Conservation (phyloP, 306 rosid species). For the Malus asiatica region DNA sequence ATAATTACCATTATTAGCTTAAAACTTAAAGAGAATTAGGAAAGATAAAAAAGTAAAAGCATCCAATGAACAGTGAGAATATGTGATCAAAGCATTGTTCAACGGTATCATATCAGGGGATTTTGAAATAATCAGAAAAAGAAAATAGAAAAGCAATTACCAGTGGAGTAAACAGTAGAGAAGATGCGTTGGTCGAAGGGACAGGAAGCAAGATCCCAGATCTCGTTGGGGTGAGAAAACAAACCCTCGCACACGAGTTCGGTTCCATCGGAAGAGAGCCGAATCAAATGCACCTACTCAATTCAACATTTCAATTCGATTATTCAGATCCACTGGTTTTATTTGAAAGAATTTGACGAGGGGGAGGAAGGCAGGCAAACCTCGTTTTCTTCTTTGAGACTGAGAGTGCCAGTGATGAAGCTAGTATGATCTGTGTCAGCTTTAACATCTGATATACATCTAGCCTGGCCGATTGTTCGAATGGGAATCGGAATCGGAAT, state of each 20-base stretch:
- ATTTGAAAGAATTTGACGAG: not conserved
- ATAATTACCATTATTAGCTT: not conserved
- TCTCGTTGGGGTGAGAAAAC: slow-evolving; percentile 96
- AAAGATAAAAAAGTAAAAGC: not conserved
- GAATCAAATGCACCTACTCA: slow-evolving; percentile 78
- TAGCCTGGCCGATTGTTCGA: slow-evolving; percentile 41
- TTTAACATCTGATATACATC: slow-evolving; percentile 91
- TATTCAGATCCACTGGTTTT: not conserved
- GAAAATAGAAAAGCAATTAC: slow-evolving; percentile 23
- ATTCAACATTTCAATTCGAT: not conserved
- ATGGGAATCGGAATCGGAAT: not conserved
- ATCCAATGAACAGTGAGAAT: not conserved
- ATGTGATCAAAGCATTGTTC: not conserved
- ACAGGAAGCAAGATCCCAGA: slow-evolving; percentile 94
- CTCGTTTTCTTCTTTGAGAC: slow-evolving; percentile 98
- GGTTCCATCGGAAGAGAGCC: slow-evolving; percentile 83
- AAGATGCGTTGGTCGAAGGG: slow-evolving; percentile 95
- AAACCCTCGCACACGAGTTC: slow-evolving; percentile 92
- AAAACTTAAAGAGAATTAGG: not conserved
- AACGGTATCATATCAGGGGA: not conserved
- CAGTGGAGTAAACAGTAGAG: slow-evolving; percentile 87
- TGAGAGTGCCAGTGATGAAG: slow-evolving; percentile 85
- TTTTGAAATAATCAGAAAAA: too few relatives aligned
- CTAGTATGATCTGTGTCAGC: slow-evolving; percentile 96
- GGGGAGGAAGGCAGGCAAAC: slow-evolving; percentile 19